phyloP scores from a whole-genome alignment of 768 basidiomycete genomes.

The Hericium erinaceus region DNA sequence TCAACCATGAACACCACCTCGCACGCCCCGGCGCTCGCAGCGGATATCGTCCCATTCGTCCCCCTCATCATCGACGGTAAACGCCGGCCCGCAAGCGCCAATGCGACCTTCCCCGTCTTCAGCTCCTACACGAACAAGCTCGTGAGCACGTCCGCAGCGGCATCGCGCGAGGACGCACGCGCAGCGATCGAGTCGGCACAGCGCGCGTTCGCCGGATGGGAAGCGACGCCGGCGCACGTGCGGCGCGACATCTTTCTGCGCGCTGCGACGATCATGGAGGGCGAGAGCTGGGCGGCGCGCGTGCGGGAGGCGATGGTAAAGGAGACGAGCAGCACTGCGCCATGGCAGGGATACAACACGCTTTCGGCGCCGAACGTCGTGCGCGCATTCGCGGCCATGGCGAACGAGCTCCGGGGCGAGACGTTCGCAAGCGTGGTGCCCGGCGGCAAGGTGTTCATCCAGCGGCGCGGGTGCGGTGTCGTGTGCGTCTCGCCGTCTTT shows the following conservation, averaged over 20 bases:
- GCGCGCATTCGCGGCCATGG: constrained; percentile 13
- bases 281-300: background rate
- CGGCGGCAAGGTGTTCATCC: constrained; percentile 32
- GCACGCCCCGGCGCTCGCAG: too few relatives aligned
- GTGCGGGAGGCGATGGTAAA: background rate
- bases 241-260: background rate
- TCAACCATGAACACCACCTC: too few relatives aligned
- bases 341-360: constrained; percentile 11
- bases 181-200: background rate
- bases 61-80: constrained; percentile 34
- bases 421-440: constrained; percentile 32
- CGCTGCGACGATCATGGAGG: background rate
- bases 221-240: background rate
- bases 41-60: background rate
- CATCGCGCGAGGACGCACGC: constrained; percentile 21
- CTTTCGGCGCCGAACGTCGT: constrained; percentile 5
- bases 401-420: constrained; percentile 33
- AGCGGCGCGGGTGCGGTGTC: constrained; percentile 40
- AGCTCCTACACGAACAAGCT: constrained; percentile 33
- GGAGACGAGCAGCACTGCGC: background rate
- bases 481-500: constrained; percentile 27
- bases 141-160: constrained; percentile 37
- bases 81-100: constrained; percentile 23
- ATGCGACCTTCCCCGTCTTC: constrained; percentile 34
- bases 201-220: background rate